Evolutionary conservation across 257 asterid species (phyloP).

Genomic region (Eucommia ulmoides): DNA sequence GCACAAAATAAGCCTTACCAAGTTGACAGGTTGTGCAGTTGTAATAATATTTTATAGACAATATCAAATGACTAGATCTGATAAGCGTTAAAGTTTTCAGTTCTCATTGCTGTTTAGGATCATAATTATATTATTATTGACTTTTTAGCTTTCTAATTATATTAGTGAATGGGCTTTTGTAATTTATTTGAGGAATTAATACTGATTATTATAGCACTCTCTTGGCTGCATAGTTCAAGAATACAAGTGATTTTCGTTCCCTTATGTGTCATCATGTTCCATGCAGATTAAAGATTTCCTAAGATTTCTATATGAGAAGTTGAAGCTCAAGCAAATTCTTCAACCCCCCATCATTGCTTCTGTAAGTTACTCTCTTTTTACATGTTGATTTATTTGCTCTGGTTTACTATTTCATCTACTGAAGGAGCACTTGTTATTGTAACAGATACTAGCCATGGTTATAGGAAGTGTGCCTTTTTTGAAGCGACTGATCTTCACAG

Average conservation of each 20-base stretch:
- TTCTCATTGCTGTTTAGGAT: neutral
- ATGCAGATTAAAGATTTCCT: slow-evolving; percentile 60
- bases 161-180: neutral
- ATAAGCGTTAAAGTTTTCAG: neutral
- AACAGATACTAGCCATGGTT: slow-evolving; percentile 74
- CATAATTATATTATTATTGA: neutral
- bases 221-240: too few species aligned
- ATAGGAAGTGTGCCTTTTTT: slow-evolving; percentile 81
- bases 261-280: slow-evolving; percentile 2
- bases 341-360: slow-evolving; percentile 98
- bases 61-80: neutral
- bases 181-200: too few species aligned
- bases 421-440: slow-evolving; percentile 9
- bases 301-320: slow-evolving; percentile 56
- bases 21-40: neutral
- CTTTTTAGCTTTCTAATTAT: neutral
- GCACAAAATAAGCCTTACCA: too few species aligned
- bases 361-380: slow-evolving; percentile 33
- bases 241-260: too few species aligned
- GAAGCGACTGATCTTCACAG: slow-evolving; percentile 64
- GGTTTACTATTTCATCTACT: slow-evolving; percentile 3
- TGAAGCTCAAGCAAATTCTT: slow-evolving; percentile 89
- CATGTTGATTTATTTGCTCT: too few species aligned
- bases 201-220: too few species aligned
- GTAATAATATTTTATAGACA: neutral